Percentiles rank a stretch among this genome's conserved stretches.
Conservation (phyloP, 2,329 filamentous ascomycete genomes). For the Penicillium sp. region DNA sequence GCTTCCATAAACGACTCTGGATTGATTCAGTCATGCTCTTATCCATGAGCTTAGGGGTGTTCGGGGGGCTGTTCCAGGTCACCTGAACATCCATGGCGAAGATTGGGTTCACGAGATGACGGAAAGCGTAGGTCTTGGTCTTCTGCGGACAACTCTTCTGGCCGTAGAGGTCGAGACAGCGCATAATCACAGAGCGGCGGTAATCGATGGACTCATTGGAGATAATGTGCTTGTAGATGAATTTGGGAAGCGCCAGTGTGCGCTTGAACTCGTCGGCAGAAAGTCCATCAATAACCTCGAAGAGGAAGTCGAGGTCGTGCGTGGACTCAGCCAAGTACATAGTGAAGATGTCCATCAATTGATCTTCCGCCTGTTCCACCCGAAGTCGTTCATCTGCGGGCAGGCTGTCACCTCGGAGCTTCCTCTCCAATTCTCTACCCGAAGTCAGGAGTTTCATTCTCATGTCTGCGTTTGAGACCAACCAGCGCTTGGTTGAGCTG, state of each 20-base stretch:
- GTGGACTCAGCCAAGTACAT: constrained; percentile 75
- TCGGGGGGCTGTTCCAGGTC: constrained; percentile 64
- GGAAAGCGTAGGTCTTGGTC: constrained; percentile 89
- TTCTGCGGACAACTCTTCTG: constrained; percentile 78
- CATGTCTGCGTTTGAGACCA: constrained; percentile 57
- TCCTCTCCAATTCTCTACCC: constrained; percentile 76
- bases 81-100: constrained; percentile 94
- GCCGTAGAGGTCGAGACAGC: constrained; percentile 85
- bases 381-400: constrained; percentile 75
- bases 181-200: constrained; percentile 77
- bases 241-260: constrained; percentile 73
- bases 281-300: constrained; percentile 79
- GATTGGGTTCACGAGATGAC: constrained; percentile 91
- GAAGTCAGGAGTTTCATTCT: constrained; percentile 63
- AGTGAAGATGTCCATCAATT: constrained; percentile 82
- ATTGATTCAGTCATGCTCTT: constrained; percentile 84
- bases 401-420: constrained; percentile 70
- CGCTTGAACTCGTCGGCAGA: constrained; percentile 80
- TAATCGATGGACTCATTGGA: constrained; percentile 82
- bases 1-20: constrained; percentile 91
- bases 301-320: constrained; percentile 78
- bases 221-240: constrained; percentile 84
- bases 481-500: constrained; percentile 67
- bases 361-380: constrained; percentile 85
- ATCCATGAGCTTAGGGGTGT: constrained; percentile 76